Conservation (phyloP, 345 rosid genomes). For the rapeseed (Brassica napus) region DNA sequence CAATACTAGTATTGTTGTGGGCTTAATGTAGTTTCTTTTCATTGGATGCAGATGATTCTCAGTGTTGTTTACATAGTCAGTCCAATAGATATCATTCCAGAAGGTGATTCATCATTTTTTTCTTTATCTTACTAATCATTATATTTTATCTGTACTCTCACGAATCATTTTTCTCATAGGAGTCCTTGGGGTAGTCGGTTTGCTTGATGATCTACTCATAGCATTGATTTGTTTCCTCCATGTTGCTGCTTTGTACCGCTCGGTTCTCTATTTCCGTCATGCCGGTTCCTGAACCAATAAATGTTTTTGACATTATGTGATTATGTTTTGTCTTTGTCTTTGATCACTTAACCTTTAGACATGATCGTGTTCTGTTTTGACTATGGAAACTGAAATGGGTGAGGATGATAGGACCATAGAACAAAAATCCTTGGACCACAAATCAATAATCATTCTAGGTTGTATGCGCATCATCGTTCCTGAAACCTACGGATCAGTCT, state of each 20-base stretch:
- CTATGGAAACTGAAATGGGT: slow-evolving; percentile 11
- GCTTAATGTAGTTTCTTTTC: slow-evolving; percentile 11
- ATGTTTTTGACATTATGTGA: background rate
- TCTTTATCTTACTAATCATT: background rate
- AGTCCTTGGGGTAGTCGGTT: slow-evolving; percentile 70
- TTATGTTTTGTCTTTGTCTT: slow-evolving; percentile 2
- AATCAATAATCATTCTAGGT: background rate
- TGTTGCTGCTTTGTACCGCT: slow-evolving; percentile 81
- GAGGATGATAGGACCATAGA: slow-evolving; percentile 13
- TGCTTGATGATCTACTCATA: slow-evolving; percentile 76
- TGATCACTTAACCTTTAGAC: slow-evolving; percentile 1
- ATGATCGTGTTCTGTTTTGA: slow-evolving; percentile 20
- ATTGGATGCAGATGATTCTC: slow-evolving; percentile 58
- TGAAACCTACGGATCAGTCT: slow-evolving; percentile 7
- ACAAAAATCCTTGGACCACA: slow-evolving; percentile 5
- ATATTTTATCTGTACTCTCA: slow-evolving; percentile 4
- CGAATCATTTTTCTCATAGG: slow-evolving; percentile 41
- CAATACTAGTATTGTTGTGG: background rate
- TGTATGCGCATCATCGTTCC: background rate
- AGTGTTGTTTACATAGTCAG: slow-evolving; percentile 70
- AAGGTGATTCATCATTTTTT: slow-evolving; percentile 50
- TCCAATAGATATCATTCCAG: slow-evolving; percentile 90
- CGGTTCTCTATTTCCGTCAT: slow-evolving; percentile 76
- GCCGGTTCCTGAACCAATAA: slow-evolving; percentile 54
- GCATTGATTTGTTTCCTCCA: slow-evolving; percentile 70